phyloP scores from a whole-genome alignment of 164 flowering plant genomes.

The Stephania japonica region DNA sequence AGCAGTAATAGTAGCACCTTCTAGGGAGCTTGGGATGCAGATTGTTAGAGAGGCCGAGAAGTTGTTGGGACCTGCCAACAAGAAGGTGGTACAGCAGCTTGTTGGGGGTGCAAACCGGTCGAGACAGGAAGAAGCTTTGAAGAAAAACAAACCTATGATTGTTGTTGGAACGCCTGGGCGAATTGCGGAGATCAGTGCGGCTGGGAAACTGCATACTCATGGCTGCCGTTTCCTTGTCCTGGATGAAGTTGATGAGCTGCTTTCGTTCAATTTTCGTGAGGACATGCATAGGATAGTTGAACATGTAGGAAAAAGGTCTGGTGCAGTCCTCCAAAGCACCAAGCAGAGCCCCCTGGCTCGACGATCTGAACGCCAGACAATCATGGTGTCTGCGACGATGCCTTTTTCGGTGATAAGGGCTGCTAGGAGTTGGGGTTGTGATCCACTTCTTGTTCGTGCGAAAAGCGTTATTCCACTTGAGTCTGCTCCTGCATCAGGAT shows the following conservation, averaged over 20 bases:
- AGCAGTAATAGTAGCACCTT: slow-evolving; percentile 94
- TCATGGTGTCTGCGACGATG: slow-evolving; percentile 93
- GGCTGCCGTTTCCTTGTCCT: slow-evolving; percentile 75
- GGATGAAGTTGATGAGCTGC: slow-evolving; percentile 93
- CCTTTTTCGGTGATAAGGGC: slow-evolving; percentile 91
- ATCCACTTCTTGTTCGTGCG: slow-evolving; percentile 87
- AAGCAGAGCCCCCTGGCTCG: slow-evolving; percentile 18
- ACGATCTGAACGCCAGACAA: slow-evolving; percentile 53
- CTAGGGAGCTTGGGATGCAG: slow-evolving; percentile 95
- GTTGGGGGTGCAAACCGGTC: slow-evolving; percentile 93
- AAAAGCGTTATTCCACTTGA: slow-evolving; percentile 63
- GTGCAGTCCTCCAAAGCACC: slow-evolving; percentile 28
- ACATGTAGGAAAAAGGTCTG: slow-evolving; percentile 77
- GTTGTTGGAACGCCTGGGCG: slow-evolving; percentile 98
- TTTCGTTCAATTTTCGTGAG: slow-evolving; percentile 85
- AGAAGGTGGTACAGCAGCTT: slow-evolving; percentile 82
- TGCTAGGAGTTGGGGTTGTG: slow-evolving; percentile 78
- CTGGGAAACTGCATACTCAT: slow-evolving; percentile 92
- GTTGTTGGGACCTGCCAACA: slow-evolving; percentile 66
- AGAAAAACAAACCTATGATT: slow-evolving; percentile 83
- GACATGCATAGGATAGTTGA: slow-evolving; percentile 89
- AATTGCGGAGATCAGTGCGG: slow-evolving; percentile 84
- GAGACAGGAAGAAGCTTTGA: slow-evolving; percentile 92
- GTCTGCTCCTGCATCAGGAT: slow-evolving; percentile 42
- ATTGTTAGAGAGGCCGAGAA: slow-evolving; percentile 94